Evolutionary conservation across 1,284 basidiomycete genomes (phyloP), one percentile per base, ranked within the genome.

Genomic region (Spongispora temasekensis): DNA sequence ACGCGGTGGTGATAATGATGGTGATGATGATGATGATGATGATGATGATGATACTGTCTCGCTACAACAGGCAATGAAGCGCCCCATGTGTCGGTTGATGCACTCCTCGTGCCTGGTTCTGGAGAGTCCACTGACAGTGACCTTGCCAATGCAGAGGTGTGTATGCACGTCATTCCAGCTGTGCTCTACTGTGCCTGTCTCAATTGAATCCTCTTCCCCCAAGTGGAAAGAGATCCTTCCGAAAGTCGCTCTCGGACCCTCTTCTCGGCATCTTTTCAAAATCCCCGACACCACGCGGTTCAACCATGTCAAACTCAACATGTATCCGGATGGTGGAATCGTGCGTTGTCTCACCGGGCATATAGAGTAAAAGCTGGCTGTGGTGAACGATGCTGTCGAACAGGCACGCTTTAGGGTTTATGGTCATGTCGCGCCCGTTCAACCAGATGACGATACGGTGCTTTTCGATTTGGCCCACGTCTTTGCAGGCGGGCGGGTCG

Each of bases 311-410:
- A 97, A 94, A 77, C 84, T 98, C 46, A 90, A 92, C 68, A 97
- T 97, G 89, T 95, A 95, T 75, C 97, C 97, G 2, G 97, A 99
- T 73, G 97, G 97, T 52, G 97, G 97, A 3, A 93, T 94, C 71
- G 94, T 94, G 91, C 79, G 59, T 60, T 51, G 23, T 4, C 10
- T 21, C 32, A 52, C 4, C n/a, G 55, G 46, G 56, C 23, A 17
- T 51, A 48, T 19, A 19, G 53, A 52, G 30, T 15, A 8, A 17
- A n/a, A n/a, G n/a, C n/a, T n/a, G n/a, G n/a, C 25, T 34, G 56
- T 63, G 59, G 44, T 61, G 55, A 64, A 59, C 10, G 15, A 55
- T n/a, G 55, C 28, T 1, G 21, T 55, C 59, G 6, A n/a, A n/a
- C 62, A 95, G 93, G 93, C 91, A 56, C 86, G 94, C 28, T 95